Conservation (phyloP, 345 rosid species). For the Luvunga scandens region DNA sequence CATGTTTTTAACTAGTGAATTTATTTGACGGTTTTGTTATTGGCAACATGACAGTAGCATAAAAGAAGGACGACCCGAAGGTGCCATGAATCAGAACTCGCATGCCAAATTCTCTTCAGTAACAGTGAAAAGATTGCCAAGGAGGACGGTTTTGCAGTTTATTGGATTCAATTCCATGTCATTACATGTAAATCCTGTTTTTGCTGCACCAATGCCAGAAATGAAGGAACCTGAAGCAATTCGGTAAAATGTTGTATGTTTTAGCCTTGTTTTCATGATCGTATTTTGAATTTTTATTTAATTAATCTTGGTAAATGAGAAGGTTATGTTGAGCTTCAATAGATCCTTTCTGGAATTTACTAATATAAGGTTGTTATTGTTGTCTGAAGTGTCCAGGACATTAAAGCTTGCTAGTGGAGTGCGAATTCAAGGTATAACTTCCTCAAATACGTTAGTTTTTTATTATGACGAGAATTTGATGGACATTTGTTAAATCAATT, state of each 20-base stretch:
- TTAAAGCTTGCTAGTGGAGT: conserved; percentile 81
- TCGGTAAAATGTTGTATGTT: conserved; percentile 50
- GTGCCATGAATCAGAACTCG: conserved; percentile 10
- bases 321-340: not conserved
- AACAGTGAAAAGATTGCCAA: conserved; percentile 28
- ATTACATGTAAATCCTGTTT: conserved; percentile 28
- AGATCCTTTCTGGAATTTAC: conserved; percentile 7
- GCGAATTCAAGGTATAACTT: conserved; percentile 68
- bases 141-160: conserved; percentile 52
- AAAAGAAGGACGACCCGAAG: conserved; percentile 2
- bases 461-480: not conserved
- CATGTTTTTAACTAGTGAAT: not conserved
- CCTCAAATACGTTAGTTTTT: not conserved
- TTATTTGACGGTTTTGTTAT: not conserved
- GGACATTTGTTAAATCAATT: not conserved
- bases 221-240: conserved; percentile 63
- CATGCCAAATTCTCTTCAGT: conserved; percentile 6
- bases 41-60: not conserved
- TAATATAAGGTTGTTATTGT: conserved; percentile 26
- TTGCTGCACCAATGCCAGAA: conserved; percentile 53
- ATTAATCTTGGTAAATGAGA: not conserved
- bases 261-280: not conserved
- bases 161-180: conserved; percentile 44
- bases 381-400: conserved; percentile 69
- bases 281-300: not conserved